Evolutionary conservation across 2,329 filamentous ascomycete species (phyloP), one percentile per base, ranked within the genome.

Genomic region (Teratosphaeria pseudoeucalypti): DNA sequence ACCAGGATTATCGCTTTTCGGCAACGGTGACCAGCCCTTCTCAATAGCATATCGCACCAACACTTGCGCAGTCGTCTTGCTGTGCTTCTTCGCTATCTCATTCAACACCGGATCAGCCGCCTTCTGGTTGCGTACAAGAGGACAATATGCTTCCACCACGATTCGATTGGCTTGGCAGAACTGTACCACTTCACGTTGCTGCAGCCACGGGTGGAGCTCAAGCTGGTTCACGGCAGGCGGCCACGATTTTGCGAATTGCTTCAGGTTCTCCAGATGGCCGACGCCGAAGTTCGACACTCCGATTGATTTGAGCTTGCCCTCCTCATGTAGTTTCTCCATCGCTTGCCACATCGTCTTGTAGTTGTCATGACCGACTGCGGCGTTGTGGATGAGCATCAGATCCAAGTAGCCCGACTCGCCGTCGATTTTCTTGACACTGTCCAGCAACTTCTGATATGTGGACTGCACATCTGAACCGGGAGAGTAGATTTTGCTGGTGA

Each of bases 41-140:
- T 95, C 88, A 73, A 95, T 73, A 65, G 87, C 88, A 81, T 90
- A 96, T 63, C 90, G 81, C 56, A 95, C 76, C 68, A 96, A 74
- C 10, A 95, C 76, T 78, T 95, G 91, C 10, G 88, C 87, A 61
- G 87, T 83, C 7, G 83, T 83, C 76, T 87, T 91, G 64, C 79
- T 79, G 71, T 94, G 83, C 76, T 90, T 92, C 67, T 86, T 77
- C 0, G 85, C 83, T 59, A 95, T 74, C 14, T 78, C 78, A 61
- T 81, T 79, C 34, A 94, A 76, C 12, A 81, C 82, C 63, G 82
- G 76, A 63, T 95, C 87, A 49, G 85, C 83, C 63, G 85, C 85
- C 65, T 90, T 86, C 75, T 87, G 77, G 59, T 89, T 91, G 53
- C 83, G 78, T n/a, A 85, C 85, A 26, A 87, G 79, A 3, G 85